Evolutionary conservation across 495 filamentous ascomycete genomes (phyloP).

Genomic region (Baudoinia panamericana): DNA sequence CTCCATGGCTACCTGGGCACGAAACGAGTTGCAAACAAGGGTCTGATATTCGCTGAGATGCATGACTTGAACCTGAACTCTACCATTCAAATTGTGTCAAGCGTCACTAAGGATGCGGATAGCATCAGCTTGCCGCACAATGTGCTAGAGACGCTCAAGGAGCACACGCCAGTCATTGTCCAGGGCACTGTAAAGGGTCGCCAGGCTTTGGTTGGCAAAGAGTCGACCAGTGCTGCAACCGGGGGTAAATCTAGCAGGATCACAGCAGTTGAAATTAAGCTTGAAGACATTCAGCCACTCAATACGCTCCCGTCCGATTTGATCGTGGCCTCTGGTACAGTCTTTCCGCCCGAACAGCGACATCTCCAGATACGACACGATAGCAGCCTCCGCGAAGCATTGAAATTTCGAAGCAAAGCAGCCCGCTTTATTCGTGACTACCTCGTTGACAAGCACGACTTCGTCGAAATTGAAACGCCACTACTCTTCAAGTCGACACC

Average conservation of each 20-base stretch:
- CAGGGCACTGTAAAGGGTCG: slow-evolving; percentile 14
- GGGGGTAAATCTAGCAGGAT: slow-evolving; percentile 15
- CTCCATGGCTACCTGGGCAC: slow-evolving; percentile 62
- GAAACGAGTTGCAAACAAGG: slow-evolving; percentile 49
- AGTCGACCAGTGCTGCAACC: background rate
- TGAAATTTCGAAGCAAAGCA: slow-evolving; percentile 44
- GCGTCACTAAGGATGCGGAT: slow-evolving; percentile 18
- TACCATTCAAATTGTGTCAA: slow-evolving; percentile 19
- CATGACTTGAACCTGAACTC: slow-evolving; percentile 26
- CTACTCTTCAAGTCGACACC: slow-evolving; percentile 94
- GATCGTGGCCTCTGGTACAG: slow-evolving; percentile 54
- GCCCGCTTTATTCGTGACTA: slow-evolving; percentile 39
- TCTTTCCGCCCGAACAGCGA: slow-evolving; percentile 58
- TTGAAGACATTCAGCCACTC: slow-evolving; percentile 50
- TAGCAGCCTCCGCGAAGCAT: slow-evolving; percentile 44
- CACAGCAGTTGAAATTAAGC: slow-evolving; percentile 44
- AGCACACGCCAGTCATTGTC: slow-evolving; percentile 15
- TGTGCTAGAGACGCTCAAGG: slow-evolving; percentile 3
- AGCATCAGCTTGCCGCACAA: slow-evolving; percentile 14
- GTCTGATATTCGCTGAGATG: slow-evolving; percentile 55
- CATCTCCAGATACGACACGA: slow-evolving; percentile 77
- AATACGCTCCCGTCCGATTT: slow-evolving; percentile 69
- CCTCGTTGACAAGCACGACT: slow-evolving; percentile 38
- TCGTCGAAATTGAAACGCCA: slow-evolving; percentile 80
- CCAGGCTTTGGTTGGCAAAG: slow-evolving; percentile 1